A percentile compares a stretch with the other conserved stretches of the same genome.
These are phyloP conservation scores for Colletotrichum neosansevieriae DNA, from an alignment of 2,329 filamentous ascomycete genomes.

Conservation along the genomic window DNA sequence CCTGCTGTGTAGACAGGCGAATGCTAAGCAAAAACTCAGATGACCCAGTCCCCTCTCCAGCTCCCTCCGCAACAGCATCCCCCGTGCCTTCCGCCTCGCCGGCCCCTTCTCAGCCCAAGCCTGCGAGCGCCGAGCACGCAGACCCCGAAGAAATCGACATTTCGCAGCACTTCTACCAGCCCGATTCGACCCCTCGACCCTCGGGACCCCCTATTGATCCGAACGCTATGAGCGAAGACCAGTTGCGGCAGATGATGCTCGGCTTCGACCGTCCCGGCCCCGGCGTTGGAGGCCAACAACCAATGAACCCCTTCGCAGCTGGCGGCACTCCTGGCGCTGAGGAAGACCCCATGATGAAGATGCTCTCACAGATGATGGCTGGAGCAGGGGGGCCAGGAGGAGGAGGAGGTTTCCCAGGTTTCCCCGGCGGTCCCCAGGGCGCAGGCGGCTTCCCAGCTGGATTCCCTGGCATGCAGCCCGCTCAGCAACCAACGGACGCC, in stretches of 20 bases:
- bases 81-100: slow-evolving; percentile 42
- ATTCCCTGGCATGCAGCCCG: slow-evolving; percentile 52
- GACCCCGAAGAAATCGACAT: slow-evolving; percentile 85
- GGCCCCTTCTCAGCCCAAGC: slow-evolving; percentile 47
- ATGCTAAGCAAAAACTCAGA: slow-evolving; percentile 13
- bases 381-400: slow-evolving; percentile 50
- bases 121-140: slow-evolving; percentile 54
- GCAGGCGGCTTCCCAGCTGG: slow-evolving; percentile 47
- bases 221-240: slow-evolving; percentile 64
- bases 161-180: slow-evolving; percentile 77
- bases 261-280: slow-evolving; percentile 59
- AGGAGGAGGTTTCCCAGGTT: slow-evolving; percentile 33
- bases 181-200: slow-evolving; percentile 48
- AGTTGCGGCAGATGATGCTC: slow-evolving; percentile 74
- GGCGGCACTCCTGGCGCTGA: slow-evolving; percentile 60
- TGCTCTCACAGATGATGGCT: slow-evolving; percentile 80
- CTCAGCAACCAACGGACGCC: slow-evolving; percentile 49
- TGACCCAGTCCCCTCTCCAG: slow-evolving; percentile 20
- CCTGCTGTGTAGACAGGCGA: background rate
- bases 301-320: slow-evolving; percentile 43
- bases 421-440: slow-evolving; percentile 41
- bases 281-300: slow-evolving; percentile 42
- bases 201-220: slow-evolving; percentile 47
- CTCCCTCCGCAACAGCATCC: slow-evolving; percentile 27
- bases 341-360: slow-evolving; percentile 60